Percentiles rank a stretch among this genome's conserved stretches.
Evolutionary conservation across 176 grass and related monocot genomes (phyloP).

Genomic region (Paspalum notatum): DNA sequence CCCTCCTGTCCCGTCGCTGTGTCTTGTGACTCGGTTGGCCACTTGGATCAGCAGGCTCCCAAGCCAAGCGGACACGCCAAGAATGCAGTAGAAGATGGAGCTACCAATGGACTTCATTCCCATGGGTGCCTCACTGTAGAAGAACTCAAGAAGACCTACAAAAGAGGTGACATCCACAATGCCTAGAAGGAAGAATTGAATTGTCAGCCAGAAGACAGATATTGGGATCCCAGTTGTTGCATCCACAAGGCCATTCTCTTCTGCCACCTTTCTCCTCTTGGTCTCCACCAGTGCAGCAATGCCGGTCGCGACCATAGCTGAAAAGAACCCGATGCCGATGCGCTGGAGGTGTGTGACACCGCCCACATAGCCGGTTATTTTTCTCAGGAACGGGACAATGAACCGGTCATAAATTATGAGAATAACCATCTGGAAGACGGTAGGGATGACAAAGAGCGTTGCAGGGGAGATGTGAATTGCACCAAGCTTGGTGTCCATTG

Average conservation of each 20-base stretch:
- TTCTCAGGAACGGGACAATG: conserved; percentile 58
- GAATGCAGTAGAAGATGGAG: conserved; percentile 79
- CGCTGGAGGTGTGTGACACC: conserved; percentile 80
- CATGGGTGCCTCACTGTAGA: conserved; percentile 70
- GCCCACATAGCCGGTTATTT: conserved; percentile 57
- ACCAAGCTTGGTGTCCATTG: conserved; percentile 71
- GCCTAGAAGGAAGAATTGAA: conserved; percentile 83
- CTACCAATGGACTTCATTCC: conserved; percentile 91
- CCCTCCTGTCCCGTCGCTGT: conserved; percentile 27
- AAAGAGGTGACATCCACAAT: conserved; percentile 88
- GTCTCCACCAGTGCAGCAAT: conserved; percentile 74
- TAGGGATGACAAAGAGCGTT: conserved; percentile 68
- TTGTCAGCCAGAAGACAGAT: conserved; percentile 71
- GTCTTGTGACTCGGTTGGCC: conserved; percentile 60
- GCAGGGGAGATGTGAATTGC: conserved; percentile 60
- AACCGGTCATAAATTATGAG: conserved; percentile 65
- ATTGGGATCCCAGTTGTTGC: conserved; percentile 54
- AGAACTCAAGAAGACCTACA: conserved; percentile 87
- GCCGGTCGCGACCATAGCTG: conserved; percentile 33
- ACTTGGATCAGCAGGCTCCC: conserved; percentile 68
- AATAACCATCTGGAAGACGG: conserved; percentile 66
- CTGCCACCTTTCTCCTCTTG: conserved; percentile 43
- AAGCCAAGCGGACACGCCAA: conserved; percentile 66
- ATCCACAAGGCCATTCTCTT: conserved; percentile 41
- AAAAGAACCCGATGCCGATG: conserved; percentile 60